These are phyloP conservation scores for Penicillium egyptiacum DNA, from an alignment of 495 filamentous ascomycete genomes.

Conservation along the genomic window DNA sequence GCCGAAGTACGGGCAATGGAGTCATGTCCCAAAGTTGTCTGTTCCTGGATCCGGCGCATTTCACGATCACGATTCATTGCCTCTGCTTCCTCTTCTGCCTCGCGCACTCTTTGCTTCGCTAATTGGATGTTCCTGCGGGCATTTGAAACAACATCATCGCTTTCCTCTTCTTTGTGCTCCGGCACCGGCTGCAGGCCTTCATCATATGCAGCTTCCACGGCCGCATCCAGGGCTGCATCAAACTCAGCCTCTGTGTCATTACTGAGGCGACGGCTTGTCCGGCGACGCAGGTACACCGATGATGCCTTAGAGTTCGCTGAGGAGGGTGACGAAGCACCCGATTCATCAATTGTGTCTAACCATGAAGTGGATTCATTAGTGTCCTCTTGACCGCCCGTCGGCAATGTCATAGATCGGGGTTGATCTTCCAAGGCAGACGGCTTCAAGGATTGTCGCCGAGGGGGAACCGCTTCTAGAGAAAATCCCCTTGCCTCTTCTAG, in stretches of 20 bases:
- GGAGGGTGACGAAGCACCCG: conserved; percentile 73
- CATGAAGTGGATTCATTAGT: conserved; percentile 83
- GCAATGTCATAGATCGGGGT: conserved; percentile 18
- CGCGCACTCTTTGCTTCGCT: conserved; percentile 74
- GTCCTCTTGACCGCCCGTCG: conserved; percentile 34
- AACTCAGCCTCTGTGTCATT: conserved; percentile 88
- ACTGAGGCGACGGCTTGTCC: conserved; percentile 64
- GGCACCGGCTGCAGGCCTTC: conserved; percentile 79
- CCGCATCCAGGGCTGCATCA: conserved; percentile 91
- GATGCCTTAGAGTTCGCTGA: conserved; percentile 82
- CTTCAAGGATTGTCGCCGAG: conserved; percentile 43
- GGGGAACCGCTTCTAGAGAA: conserved; percentile 31
- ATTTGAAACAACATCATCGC: conserved; percentile 52
- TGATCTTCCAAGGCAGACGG: conserved; percentile 33
- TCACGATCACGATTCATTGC: conserved; percentile 52
- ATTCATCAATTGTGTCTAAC: conserved; percentile 97
- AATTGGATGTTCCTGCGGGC: conserved; percentile 70
- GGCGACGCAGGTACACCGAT: conserved; percentile 63
- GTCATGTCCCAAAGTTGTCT: conserved; percentile 26
- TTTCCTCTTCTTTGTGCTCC: conserved; percentile 40
- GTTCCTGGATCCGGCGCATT: conserved; percentile 40
- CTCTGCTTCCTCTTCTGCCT: conserved; percentile 75
- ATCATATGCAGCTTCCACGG: conserved; percentile 94
- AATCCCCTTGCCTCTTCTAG: conserved; percentile 27
- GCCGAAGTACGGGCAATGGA: conserved; percentile 40